Evolutionary conservation across 192 early-diverging fungal species (phyloP), one percentile per base, ranked within the genome.

Genomic region (Funneliformis mosseae): DNA sequence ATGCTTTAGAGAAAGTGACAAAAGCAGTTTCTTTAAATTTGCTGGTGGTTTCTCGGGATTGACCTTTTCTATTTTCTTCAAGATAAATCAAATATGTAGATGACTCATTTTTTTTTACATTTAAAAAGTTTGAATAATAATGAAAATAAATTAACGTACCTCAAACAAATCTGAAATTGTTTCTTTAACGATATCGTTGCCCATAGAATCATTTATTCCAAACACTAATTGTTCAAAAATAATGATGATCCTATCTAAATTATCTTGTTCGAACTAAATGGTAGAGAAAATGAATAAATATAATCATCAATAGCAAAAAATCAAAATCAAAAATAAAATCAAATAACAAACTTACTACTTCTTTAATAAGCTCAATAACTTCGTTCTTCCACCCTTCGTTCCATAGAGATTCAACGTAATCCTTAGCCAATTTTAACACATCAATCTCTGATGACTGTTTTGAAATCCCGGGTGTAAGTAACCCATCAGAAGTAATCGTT

Each of bases 131-230:
- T 5, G 0, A 39, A 14, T 72, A 14, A 1, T 55, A 48, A 16
- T 21, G 10, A 12, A 48, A 21, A 59, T 61, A 33, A 62, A 21
- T 41, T 5, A 23, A 70, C 85, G 33, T 83, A 86, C 85, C 50
- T 55, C 77, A 73, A 89, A 89, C 27, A 91, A 81, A 12, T 80
- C 82, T 23, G 79, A 80, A 18, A 90, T 71, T 4, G 89, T 88
- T 38, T 82, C 81, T 5, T 76, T 81, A 4, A 88, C 82, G 61
- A 90, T 85, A 21, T 81, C 74, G 9, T 74, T 43, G 14, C 85
- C 80, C 41, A 84, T 88, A 6, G 76, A 43, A 18, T 86, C 85
- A 28, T 66, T 78, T 38, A 78, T 48, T 8, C 63, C 77, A 68
- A 68, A 78, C 10, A 50, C 64, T 18, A 78, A 50, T 16, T 78